Evolutionary conservation across 139 green algal species (phyloP), one percentile per base, ranked within the genome.

Genomic region (Trebouxia sp.): DNA sequence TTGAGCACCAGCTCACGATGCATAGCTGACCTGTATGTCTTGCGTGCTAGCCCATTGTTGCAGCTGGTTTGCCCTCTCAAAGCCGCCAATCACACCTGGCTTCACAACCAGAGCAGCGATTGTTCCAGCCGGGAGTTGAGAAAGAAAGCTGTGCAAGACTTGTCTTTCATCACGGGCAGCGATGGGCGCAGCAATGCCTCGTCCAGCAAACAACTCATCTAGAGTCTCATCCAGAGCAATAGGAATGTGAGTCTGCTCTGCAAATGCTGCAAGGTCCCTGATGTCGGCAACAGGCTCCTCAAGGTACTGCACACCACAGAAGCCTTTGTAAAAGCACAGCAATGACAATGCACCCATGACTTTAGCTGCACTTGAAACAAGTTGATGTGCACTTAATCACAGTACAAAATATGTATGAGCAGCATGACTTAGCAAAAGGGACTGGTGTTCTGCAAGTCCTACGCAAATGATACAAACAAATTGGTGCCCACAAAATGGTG

Each of bases 211-310:
- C 22, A 14, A 26, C 42, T 95, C 90, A 48, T 98, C 94, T 41
- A 98, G 45, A 3, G 82, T 93, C 83, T 98, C 95, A 55, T 98
- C 95, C 37, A 97, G 84, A 0, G 92, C 95, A 6, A 94, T 75
- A 7, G 84, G 87, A 39, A 97, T 75, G 48, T 90, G 88, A 9
- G 84, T 89, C 8, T 62, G 70, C 80, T 42, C 11, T 80, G 87
- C 85, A 55, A 98, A 96, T 11, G 62, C 80, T 0, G 58, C 42
- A 35, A 97, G 85, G 62, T 95, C 88, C 32, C 20, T 26, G 14
- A 84, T 65, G 58, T 92, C 74, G 9, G n/a, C 12, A 3, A 91
- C 78, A 10, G 96, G 95, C 84, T 98, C 95, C 86, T 98, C 94
- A 0, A 97, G 47, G 80, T 94, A 97, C 77, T 95, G 81, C 41